Evolutionary conservation across 768 basidiomycete species (phyloP).

Genomic region (Lentinula guzmanii): DNA sequence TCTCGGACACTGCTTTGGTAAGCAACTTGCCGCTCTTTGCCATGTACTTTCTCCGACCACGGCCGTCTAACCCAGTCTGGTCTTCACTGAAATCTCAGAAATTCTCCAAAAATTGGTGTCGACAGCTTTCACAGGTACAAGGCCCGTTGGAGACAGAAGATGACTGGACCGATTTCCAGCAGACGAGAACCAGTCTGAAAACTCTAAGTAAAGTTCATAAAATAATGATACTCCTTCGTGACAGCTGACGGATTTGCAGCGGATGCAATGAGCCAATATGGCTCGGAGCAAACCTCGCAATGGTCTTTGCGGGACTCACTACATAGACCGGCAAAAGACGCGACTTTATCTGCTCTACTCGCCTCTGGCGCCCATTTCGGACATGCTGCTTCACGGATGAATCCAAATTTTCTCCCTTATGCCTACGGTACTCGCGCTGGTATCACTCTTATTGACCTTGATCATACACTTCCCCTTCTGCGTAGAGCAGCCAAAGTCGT

Average conservation of each 20-base stretch:
- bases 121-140: constrained; percentile 9
- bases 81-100: background rate
- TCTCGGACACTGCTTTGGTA: constrained; percentile 42
- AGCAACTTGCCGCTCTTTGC: constrained; percentile 29
- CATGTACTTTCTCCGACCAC: constrained; percentile 1
- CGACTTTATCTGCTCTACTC: constrained; percentile 84
- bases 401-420: constrained; percentile 87
- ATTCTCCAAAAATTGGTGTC: constrained; percentile 11
- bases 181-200: constrained; percentile 48
- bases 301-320: constrained; percentile 71
- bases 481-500: constrained; percentile 87
- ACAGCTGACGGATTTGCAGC: constrained; percentile 30
- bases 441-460: constrained; percentile 90
- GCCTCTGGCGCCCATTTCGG: constrained; percentile 95
- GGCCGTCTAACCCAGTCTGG: background rate
- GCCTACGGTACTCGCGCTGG: constrained; percentile 89
- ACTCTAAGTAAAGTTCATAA: constrained; percentile 40
- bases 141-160: constrained; percentile 37
- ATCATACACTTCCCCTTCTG: constrained; percentile 87
- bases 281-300: constrained; percentile 71
- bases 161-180: constrained; percentile 64
- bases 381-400: constrained; percentile 77
- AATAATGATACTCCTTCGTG: constrained; percentile 8
- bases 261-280: constrained; percentile 58
- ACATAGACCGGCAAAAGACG: constrained; percentile 58